Conservation (phyloP, 352 stramenopile species). For the Bremia lactucae region DNA sequence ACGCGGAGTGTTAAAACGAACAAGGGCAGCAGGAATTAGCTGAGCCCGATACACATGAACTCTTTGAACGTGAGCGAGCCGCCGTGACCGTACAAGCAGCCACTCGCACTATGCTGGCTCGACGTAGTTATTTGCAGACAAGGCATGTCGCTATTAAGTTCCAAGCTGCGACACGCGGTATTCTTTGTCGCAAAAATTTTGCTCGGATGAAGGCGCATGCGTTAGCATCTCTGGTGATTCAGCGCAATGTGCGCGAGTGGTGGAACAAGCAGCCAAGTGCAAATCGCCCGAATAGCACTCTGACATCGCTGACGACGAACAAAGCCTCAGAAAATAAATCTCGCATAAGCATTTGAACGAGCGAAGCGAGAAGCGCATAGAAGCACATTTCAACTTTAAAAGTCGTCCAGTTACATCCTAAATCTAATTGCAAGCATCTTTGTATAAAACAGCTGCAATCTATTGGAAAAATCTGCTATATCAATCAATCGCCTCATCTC, state of each 20-base stretch:
- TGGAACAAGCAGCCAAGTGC: constrained; percentile 51
- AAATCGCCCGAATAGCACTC: constrained; percentile 11
- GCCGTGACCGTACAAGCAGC: constrained; percentile 80
- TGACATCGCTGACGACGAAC: neutral
- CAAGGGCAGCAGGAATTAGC: constrained; percentile 34
- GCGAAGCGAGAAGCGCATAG: constrained; percentile 9
- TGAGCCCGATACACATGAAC: constrained; percentile 11
- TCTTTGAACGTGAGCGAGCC: constrained; percentile 54
- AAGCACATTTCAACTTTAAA: too few species aligned
- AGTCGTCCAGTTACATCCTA: constrained; percentile 2
- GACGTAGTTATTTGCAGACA: constrained; percentile 74
- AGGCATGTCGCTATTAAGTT: constrained; percentile 83
- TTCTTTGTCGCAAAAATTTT: constrained; percentile 81
- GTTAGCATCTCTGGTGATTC: constrained; percentile 75
- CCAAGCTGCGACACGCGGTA: constrained; percentile 69
- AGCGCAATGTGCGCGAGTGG: constrained; percentile 79
- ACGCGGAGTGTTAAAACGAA: constrained; percentile 49
- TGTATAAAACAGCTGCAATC: neutral
- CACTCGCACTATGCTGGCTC: constrained; percentile 72
- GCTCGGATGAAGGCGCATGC: constrained; percentile 78
- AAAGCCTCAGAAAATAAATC: constrained; percentile 4
- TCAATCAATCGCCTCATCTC: constrained; percentile 17
- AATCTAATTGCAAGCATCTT: neutral
- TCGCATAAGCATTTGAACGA: constrained; percentile 3
- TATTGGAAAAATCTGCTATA: neutral